Evolutionary conservation across 352 stramenopile species (phyloP).

Genomic region (Hyaloperonospora arabidopsidis): DNA sequence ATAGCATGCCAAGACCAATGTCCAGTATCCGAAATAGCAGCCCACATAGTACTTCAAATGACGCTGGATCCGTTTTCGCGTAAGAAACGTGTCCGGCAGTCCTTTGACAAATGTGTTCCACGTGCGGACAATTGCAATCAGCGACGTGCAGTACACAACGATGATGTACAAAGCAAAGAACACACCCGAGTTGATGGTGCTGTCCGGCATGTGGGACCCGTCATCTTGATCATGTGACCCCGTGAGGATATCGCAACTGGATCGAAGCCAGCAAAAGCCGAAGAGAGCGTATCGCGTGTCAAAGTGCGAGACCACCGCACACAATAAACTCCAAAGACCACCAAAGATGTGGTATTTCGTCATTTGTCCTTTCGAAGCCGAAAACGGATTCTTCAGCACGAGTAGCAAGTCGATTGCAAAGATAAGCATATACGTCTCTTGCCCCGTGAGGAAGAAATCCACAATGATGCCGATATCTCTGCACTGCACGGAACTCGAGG

Average conservation of each 20-base stretch:
- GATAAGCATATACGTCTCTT: conserved; percentile 86
- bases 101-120: conserved; percentile 79
- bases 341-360: conserved; percentile 72
- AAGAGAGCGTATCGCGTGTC: conserved; percentile 73
- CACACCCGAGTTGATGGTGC: conserved; percentile 49
- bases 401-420: conserved; percentile 81
- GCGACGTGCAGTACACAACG: conserved; percentile 68
- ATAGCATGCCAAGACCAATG: conserved; percentile 61
- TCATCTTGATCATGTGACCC: conserved; percentile 4
- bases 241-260: conserved; percentile 39
- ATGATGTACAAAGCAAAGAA: conserved; percentile 82
- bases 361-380: conserved; percentile 70
- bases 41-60: conserved; percentile 86
- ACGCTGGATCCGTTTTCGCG: conserved; percentile 63
- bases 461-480: conserved; percentile 58
- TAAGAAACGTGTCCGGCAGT: conserved; percentile 65
- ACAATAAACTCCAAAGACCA: conserved; percentile 61
- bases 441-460: conserved; percentile 75
- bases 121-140: conserved; percentile 64
- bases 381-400: conserved; percentile 82
- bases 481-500: conserved; percentile 39
- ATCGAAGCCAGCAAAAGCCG: conserved; percentile 72
- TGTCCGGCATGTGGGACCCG: conserved; percentile 20
- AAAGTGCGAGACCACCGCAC: conserved; percentile 63
- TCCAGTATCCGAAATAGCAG: conserved; percentile 84